phyloP scores from a whole-genome alignment of 2,329 filamentous ascomycete genomes.

The Talaromyces sp. region DNA sequence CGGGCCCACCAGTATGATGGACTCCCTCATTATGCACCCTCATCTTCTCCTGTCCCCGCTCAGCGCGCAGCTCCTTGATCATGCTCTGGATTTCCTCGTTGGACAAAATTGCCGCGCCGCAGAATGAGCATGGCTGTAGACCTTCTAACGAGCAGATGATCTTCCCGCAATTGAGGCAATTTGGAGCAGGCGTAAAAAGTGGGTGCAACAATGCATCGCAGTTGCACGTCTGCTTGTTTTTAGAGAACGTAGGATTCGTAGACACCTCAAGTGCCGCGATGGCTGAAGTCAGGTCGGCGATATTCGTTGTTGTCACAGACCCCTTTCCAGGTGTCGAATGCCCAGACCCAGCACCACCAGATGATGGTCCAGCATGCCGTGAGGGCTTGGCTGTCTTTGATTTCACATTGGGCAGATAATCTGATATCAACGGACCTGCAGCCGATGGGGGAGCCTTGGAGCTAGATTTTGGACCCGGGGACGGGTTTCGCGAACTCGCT shows the following conservation, averaged over 20 bases:
- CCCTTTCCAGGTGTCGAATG: conserved; percentile 61
- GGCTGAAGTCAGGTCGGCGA: conserved; percentile 62
- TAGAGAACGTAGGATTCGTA: conserved; percentile 71
- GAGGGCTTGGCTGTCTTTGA: conserved; percentile 52
- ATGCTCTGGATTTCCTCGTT: conserved; percentile 75
- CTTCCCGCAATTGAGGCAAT: conserved; percentile 88
- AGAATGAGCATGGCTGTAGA: conserved; percentile 89
- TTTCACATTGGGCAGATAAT: conserved; percentile 58
- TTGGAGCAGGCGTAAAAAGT: conserved; percentile 83
- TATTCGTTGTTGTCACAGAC: conserved; percentile 44
- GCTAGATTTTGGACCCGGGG: conserved; percentile 26
- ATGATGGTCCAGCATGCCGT: background rate
- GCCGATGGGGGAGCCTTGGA: conserved; percentile 61
- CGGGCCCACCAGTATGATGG: conserved; percentile 33
- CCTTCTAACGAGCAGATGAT: conserved; percentile 94
- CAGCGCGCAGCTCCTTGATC: conserved; percentile 75
- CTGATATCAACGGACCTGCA: conserved; percentile 75
- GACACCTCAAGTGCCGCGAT: conserved; percentile 88
- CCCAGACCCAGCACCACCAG: conserved; percentile 25
- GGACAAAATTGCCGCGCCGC: conserved; percentile 68
- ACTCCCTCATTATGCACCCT: conserved; percentile 63
- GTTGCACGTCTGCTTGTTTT: conserved; percentile 68
- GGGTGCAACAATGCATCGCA: conserved; percentile 87
- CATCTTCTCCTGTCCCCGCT: conserved; percentile 84
- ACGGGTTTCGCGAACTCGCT: conserved; percentile 42